A percentile compares a stretch with the other conserved stretches of the same genome.
Evolutionary conservation across 2,329 filamentous ascomycete species (phyloP).

Genomic region (Epichloe typhina): DNA sequence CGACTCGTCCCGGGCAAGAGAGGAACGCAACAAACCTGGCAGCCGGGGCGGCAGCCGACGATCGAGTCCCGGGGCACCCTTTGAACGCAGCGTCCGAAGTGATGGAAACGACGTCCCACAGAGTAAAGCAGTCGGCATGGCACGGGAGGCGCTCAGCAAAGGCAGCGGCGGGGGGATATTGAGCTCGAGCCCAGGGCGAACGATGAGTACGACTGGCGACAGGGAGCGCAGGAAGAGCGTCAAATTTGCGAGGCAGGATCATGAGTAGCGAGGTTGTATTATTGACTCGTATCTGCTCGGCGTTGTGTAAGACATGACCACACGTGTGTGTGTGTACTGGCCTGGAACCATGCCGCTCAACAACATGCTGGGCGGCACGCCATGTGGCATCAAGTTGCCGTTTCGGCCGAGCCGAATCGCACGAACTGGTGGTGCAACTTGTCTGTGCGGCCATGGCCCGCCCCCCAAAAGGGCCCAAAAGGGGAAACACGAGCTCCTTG

Average conservation of each 20-base stretch:
- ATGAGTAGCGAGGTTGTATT: background rate
- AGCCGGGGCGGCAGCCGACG: conserved; percentile 9
- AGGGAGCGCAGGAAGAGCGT: conserved; percentile 50
- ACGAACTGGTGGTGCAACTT: too few relatives aligned
- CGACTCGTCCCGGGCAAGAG: conserved; percentile 21
- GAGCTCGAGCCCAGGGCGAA: conserved; percentile 36
- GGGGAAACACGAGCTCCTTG: too few relatives aligned
- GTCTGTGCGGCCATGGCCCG: too few relatives aligned
- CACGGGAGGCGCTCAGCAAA: conserved; percentile 36
- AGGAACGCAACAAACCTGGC: conserved; percentile 12
- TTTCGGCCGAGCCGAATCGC: too few relatives aligned
- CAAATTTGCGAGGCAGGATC: conserved; percentile 38
- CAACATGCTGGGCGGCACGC: too few relatives aligned
- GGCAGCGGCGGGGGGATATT: conserved; percentile 25
- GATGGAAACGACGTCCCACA: conserved; percentile 43
- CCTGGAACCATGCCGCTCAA: too few relatives aligned
- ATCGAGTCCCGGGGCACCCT: conserved; percentile 14
- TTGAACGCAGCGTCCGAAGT: conserved; percentile 19
- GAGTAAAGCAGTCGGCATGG: conserved; percentile 47
- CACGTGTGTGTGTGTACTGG: background rate
- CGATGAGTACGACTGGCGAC: conserved; percentile 20
- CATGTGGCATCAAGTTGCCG: too few relatives aligned
- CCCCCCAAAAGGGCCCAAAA: too few relatives aligned
- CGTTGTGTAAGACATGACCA: background rate
- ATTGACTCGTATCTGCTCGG: background rate